A percentile compares a stretch with the other conserved stretches of the same genome.
Conservation (phyloP, 768 basidiomycete genomes). For the Lentinula raphanica region DNA sequence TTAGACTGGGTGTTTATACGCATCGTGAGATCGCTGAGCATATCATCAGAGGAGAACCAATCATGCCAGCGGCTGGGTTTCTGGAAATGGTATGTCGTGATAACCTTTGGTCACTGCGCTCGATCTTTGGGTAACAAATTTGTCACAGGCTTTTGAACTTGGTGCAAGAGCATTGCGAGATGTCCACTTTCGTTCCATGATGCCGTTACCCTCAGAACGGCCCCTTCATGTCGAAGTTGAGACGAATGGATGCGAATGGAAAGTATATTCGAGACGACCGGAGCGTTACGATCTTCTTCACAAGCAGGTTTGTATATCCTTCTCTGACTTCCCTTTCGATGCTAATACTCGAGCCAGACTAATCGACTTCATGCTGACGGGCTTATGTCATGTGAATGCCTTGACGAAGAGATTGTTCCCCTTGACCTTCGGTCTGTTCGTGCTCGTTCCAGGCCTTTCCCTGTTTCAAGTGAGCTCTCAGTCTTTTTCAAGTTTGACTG, state of each 20-base stretch:
- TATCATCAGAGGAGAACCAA: conserved; percentile 33
- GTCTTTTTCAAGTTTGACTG: too few relatives aligned
- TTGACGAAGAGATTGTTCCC: too few relatives aligned
- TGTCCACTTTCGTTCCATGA: conserved; percentile 15
- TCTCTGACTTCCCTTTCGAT: background rate
- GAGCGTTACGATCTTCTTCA: background rate
- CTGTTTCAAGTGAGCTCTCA: too few relatives aligned
- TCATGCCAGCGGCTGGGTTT: conserved; percentile 38
- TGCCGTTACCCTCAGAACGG: conserved; percentile 14
- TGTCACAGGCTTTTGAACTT: conserved; percentile 2
- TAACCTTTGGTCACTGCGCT: too few relatives aligned
- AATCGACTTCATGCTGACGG: background rate
- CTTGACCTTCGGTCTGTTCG: background rate
- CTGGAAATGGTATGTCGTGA: conserved; percentile 23
- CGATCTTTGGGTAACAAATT: background rate
- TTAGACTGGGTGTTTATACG: conserved; percentile 14
- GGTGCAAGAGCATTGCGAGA: conserved; percentile 17
- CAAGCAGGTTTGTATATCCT: background rate
- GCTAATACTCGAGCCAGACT: background rate
- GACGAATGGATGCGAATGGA: background rate
- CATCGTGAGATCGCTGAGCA: conserved; percentile 35
- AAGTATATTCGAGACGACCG: background rate
- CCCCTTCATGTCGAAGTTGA: background rate
- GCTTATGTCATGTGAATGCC: background rate
- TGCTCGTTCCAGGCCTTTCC: too few relatives aligned